phyloP scores from a whole-genome alignment of 2,329 filamentous ascomycete species.

The Grosmannia serpens region DNA sequence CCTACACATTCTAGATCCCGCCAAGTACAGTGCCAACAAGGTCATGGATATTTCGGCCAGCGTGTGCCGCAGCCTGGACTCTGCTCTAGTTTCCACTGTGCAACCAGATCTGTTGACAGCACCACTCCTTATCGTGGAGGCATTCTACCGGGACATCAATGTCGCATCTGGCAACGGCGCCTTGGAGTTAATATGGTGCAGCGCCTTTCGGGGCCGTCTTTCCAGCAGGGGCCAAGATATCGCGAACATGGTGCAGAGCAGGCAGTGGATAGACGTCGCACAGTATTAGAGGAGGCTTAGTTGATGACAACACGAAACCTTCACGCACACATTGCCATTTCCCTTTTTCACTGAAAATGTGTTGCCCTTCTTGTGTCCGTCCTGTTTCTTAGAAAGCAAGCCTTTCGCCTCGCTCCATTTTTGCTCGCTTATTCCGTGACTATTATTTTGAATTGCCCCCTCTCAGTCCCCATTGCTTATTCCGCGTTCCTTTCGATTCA shows the following conservation, averaged over 20 bases:
- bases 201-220: constrained; percentile 29
- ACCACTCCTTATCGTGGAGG: constrained; percentile 30
- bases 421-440: no score
- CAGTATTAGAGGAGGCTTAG: constrained; percentile 7
- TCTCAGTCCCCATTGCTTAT: not conserved
- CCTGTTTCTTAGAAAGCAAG: not conserved
- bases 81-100: constrained; percentile 27
- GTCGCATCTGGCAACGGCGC: constrained; percentile 27
- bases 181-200: constrained; percentile 37
- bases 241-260: constrained; percentile 24
- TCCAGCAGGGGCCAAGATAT: constrained; percentile 29
- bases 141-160: constrained; percentile 30
- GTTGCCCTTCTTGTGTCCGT: not conserved
- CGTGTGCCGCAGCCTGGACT: constrained; percentile 40
- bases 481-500: no score
- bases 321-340: not conserved
- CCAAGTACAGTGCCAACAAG: constrained; percentile 19
- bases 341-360: not conserved
- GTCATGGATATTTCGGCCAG: constrained; percentile 33
- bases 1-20: constrained; percentile 28
- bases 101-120: constrained; percentile 35
- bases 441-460: no score
- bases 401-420: not conserved
- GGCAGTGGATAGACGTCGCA: constrained; percentile 25
- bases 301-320: not conserved